Base-by-base conservation (phyloP, 306 rosid genomes). In the Echinosophora koreensis region DNA sequence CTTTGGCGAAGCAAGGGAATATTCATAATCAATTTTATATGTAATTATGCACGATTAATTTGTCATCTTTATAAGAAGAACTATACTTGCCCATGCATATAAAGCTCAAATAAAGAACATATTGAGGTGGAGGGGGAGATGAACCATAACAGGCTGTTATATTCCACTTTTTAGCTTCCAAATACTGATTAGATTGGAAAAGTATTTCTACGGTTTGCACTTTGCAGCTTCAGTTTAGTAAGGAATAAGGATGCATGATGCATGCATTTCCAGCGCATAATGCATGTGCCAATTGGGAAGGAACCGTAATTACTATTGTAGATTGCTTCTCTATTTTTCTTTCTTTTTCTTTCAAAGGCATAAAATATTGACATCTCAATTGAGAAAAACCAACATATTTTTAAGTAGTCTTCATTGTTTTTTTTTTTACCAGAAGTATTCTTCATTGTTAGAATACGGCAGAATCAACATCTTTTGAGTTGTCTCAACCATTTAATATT, bases 111-210 rank as follows among this genome's bases (percentile, higher is more conserved):
- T 14, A 34, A 14, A n/a, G 4, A 51, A 50, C 10, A 49, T 12
- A 54, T 54, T 9, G 16, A 4, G 9, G 6, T 37, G 69, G 47
- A 64, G 4, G 41, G 30, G 34, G 51, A 38, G 22, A 59, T 44
- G 80, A 74, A 60, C 67, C 77, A 74, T 37, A 58, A 16, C 59
- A 81, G 60, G n/a, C 77, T 80, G 76, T 74, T 73, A 58, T 58
- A 80, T 80, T 80, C 75, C 35, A 66, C 75, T 63, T 79, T 71
- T 70, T 8, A 22, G 56, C 6, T 6, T 10, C 50, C 65, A 50
- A 62, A 14, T n/a, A 62, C 46, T 61, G 5, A 55, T 60, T 49
- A 57, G 13, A 79, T 71, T 38, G 58, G 51, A 39, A 62, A 15
- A 38, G 72, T 38, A 70, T 51, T 69, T 78, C 46, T 68, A 49